These are phyloP conservation scores for Trametes polyzona DNA, from an alignment of 1,284 basidiomycete species.

Conservation along the genomic window DNA sequence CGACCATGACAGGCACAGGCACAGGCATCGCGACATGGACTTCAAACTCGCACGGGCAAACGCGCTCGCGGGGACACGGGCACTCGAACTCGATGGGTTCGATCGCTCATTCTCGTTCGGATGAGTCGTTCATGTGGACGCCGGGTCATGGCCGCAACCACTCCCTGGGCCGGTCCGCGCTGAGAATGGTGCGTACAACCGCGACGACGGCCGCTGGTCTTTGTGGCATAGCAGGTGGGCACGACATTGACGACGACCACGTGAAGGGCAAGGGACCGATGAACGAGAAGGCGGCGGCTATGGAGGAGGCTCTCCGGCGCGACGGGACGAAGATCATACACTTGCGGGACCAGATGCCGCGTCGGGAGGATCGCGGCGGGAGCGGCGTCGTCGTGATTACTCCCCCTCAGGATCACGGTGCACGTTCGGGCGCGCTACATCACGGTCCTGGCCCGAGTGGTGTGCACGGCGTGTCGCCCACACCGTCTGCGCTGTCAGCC, in stretches of 20 bases:
- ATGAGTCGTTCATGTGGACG: conserved; percentile 31
- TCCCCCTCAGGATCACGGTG: background rate
- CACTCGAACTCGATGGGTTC: conserved; percentile 41
- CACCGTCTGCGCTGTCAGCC: conserved; percentile 33
- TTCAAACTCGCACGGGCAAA: conserved; percentile 41
- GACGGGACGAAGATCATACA: conserved; percentile 50
- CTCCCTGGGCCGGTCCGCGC: conserved; percentile 61
- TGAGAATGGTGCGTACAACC: conserved; percentile 42
- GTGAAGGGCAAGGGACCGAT: conserved; percentile 30
- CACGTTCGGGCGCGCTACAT: background rate
- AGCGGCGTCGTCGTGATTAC: conserved; percentile 29
- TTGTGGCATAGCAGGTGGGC: conserved; percentile 31
- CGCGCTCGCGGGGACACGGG: conserved; percentile 37
- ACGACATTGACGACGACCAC: conserved; percentile 18
- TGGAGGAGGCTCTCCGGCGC: conserved; percentile 48
- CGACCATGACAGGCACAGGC: conserved; percentile 19
- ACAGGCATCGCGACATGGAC: conserved; percentile 29
- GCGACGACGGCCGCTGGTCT: conserved; percentile 44
- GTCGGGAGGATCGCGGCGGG: conserved; percentile 18
- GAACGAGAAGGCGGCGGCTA: conserved; percentile 39
- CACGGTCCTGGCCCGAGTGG: conserved; percentile 12
- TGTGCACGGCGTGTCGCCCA: conserved; percentile 32
- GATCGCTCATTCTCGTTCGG: conserved; percentile 40
- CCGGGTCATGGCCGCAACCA: conserved; percentile 56
- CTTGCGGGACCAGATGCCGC: conserved; percentile 32